A percentile compares a stretch with the other conserved stretches of the same genome.
Evolutionary conservation across 768 basidiomycete species (phyloP).

Genomic region (Boletus reticulatus): DNA sequence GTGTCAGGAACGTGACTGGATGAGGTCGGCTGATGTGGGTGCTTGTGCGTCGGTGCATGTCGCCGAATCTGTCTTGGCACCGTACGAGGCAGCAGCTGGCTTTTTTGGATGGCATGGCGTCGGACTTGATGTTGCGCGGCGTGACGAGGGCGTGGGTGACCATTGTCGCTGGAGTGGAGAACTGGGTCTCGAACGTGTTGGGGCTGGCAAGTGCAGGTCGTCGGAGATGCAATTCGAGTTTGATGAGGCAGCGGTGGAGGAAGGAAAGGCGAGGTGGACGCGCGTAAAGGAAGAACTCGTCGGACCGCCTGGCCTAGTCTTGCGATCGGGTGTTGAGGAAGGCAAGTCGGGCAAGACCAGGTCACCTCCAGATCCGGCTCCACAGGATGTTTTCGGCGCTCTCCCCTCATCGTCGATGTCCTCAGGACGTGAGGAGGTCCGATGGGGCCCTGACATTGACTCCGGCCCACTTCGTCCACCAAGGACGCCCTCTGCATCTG

Average conservation of each 20-base stretch:
- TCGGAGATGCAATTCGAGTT: constrained; percentile 10
- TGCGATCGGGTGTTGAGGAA: constrained; percentile 2
- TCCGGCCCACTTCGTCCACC: neutral
- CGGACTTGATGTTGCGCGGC: constrained; percentile 9
- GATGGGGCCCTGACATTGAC: constrained; percentile 16
- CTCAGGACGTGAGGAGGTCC: neutral
- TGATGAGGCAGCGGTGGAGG: constrained; percentile 24
- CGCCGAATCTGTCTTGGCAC: constrained; percentile 21
- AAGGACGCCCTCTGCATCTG: neutral
- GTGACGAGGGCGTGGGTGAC: neutral
- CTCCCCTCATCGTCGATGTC: neutral
- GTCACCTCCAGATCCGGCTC: neutral
- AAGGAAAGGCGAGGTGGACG: constrained; percentile 21
- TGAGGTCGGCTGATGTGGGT: neutral
- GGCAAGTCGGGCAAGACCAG: neutral
- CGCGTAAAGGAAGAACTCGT: constrained; percentile 20
- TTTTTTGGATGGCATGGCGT: constrained; percentile 31
- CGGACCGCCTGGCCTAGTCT: constrained; percentile 13
- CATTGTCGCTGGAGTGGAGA: neutral
- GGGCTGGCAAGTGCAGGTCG: neutral
- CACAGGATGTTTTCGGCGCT: neutral
- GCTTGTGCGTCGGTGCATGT: constrained; percentile 3
- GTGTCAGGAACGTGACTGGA: neutral
- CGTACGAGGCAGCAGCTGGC: constrained; percentile 28
- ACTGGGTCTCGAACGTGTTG: neutral